A percentile compares a stretch with the other conserved stretches of the same genome.
Evolutionary conservation across 1,284 basidiomycete genomes (phyloP).

Genomic region (Sporisorium exsertum): DNA sequence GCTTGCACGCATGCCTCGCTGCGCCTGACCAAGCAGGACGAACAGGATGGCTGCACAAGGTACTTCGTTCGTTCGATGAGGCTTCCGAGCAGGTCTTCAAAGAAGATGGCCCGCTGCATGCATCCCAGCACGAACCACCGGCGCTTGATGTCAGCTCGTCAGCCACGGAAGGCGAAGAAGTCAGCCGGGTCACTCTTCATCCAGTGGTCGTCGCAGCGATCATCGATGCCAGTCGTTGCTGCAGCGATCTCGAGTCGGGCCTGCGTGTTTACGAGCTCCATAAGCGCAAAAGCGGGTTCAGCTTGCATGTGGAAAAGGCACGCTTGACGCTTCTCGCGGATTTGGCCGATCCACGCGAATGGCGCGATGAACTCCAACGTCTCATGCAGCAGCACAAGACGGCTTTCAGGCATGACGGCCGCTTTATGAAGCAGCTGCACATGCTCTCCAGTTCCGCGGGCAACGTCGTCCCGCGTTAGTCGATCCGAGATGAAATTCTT

Average conservation of each 20-base stretch:
- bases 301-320: constrained; percentile 21
- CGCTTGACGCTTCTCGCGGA: constrained; percentile 22
- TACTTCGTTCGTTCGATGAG: constrained; percentile 12
- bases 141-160: neutral
- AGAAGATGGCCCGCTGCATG: constrained; percentile 2
- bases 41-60: neutral
- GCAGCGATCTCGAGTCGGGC: constrained; percentile 19
- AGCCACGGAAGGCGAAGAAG: neutral
- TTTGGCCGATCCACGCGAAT: constrained; percentile 16
- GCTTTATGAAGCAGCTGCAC: constrained; percentile 18
- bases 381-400: constrained; percentile 4
- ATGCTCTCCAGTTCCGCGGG: constrained; percentile 1
- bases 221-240: constrained; percentile 29
- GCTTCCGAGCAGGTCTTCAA: constrained; percentile 6
- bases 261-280: constrained; percentile 20
- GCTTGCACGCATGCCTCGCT: constrained; percentile 17
- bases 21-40: constrained; percentile 1
- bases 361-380: constrained; percentile 14
- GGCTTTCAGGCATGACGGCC: constrained; percentile 10
- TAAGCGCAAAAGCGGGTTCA: constrained; percentile 9
- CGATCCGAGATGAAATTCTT: neutral
- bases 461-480: constrained; percentile 4
- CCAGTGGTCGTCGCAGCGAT: constrained; percentile 17
- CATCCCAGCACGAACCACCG: neutral
- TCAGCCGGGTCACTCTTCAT: constrained; percentile 12